Evolutionary conservation across 345 rosid species (phyloP).

Genomic region (Eucalyptus sp.): DNA sequence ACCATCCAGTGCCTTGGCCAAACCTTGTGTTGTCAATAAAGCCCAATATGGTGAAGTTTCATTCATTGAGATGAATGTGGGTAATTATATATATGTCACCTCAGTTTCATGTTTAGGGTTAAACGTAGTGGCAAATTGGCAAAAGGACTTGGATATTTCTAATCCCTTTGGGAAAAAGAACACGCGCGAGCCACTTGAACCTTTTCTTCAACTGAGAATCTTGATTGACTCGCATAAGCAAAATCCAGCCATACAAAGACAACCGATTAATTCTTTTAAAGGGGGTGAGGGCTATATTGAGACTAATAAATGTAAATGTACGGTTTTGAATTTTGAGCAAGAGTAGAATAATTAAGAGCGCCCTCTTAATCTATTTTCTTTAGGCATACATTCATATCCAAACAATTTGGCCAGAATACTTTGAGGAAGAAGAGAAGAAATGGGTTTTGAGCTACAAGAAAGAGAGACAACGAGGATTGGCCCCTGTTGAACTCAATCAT

Average conservation of each 20-base stretch:
- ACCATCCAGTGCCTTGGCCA: too few relatives aligned
- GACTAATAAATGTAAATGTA: neutral
- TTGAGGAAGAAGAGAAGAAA: neutral
- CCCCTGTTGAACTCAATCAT: neutral
- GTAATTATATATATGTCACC: neutral
- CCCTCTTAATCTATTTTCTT: neutral
- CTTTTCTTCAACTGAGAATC: neutral
- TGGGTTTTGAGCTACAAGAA: neutral
- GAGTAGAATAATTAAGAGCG: neutral
- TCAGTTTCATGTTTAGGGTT: neutral
- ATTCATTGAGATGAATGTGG: neutral
- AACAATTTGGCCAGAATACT: neutral
- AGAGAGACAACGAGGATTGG: neutral
- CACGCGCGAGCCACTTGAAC: neutral
- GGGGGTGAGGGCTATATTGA: neutral
- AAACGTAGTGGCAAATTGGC: neutral
- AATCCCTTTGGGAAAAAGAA: neutral
- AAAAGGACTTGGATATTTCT: neutral
- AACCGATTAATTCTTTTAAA: neutral
- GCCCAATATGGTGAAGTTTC: neutral
- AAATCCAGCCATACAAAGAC: neutral
- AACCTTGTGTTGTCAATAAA: too few relatives aligned
- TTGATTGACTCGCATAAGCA: neutral
- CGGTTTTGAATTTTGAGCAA: neutral
- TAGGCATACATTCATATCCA: neutral